These are phyloP conservation scores for Thermochaetoides thermophila DNA, from an alignment of 495 filamentous ascomycete genomes.

Conservation along the genomic window DNA sequence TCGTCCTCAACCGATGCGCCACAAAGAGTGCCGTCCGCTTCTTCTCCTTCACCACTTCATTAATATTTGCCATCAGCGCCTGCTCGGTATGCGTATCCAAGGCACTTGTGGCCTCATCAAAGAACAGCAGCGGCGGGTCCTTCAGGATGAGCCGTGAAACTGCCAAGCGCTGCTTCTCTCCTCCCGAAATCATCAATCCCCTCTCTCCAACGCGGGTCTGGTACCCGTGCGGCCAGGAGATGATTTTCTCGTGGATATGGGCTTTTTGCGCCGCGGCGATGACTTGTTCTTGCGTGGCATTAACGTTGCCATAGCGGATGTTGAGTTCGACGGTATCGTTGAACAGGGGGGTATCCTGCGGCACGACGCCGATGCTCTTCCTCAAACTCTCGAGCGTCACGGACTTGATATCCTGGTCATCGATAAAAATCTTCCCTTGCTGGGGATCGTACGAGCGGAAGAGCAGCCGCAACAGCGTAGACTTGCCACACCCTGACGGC, in stretches of 20 bases:
- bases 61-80: slow-evolving; percentile 81
- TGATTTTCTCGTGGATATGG: slow-evolving; percentile 69
- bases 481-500: slow-evolving; percentile 91
- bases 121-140: slow-evolving; percentile 85
- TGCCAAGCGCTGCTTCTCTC: slow-evolving; percentile 89
- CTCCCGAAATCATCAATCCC: slow-evolving; percentile 96
- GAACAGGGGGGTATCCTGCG: slow-evolving; percentile 93
- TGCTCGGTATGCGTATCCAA: slow-evolving; percentile 95
- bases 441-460: slow-evolving; percentile 94
- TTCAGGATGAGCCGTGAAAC: slow-evolving; percentile 79
- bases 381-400: slow-evolving; percentile 71
- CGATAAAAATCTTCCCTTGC: slow-evolving; percentile 72
- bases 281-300: slow-evolving; percentile 60
- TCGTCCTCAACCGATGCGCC: slow-evolving; percentile 80
- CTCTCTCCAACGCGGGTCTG: slow-evolving; percentile 86
- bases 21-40: slow-evolving; percentile 83
- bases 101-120: slow-evolving; percentile 94
- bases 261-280: slow-evolving; percentile 63
- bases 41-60: slow-evolving; percentile 83
- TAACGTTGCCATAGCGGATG: slow-evolving; percentile 83
- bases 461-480: slow-evolving; percentile 74
- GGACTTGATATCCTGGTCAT: slow-evolving; percentile 81
- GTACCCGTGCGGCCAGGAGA: slow-evolving; percentile 69
- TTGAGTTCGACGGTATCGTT: slow-evolving; percentile 93
- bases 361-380: slow-evolving; percentile 82